Evolutionary conservation across 306 rosid genomes (phyloP), one percentile per base, ranked within the genome.

Genomic region (Spatholobus suberectus): DNA sequence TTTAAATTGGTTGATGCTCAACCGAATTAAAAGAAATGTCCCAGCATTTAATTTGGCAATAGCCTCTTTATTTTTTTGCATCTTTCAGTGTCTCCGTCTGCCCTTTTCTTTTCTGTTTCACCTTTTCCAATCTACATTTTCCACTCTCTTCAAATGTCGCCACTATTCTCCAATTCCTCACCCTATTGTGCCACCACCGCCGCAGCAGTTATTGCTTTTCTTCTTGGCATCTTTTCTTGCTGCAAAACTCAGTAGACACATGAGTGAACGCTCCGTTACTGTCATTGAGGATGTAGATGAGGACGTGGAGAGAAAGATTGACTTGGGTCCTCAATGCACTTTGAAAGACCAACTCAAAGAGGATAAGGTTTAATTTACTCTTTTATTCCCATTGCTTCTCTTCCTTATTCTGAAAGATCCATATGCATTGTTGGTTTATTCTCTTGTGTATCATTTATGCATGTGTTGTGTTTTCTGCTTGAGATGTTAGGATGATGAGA

Each of bases 271-370:
- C 43, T 93, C 98, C 40, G 13, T 86, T 6, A 83, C 81, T 82
- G 88, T 62, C 59, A 88, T 92, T 0, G 99, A 93, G 75, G 97
- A 93, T 5, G 98, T 92, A 0, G 93, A 91, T 1, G 97, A 95
- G 21, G 98, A 92, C 26, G 61, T 74, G 0, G 91, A 88, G 3
- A 90, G 85, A 90, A 90, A 84, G 24, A 86, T 95, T 34, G 92
- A 90, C 55, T 78, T 95, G 86, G 99, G 99, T 41, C 99, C 98
- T 51, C 98, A 89, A 66, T 90, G 70, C 90, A 84, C 98, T 5
- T 85, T 95, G 81, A 95, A 92, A 84, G 91, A 92, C 70, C 98
- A 93, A 14, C 90, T 95, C 6, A 93, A 95, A 86, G 93, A 90
- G 82, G 99, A 95, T 74, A 91, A 91, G 98, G 99, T 93, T 85